Base-by-base conservation (phyloP, 1,284 basidiomycete genomes). In the Cerrena zonata region DNA sequence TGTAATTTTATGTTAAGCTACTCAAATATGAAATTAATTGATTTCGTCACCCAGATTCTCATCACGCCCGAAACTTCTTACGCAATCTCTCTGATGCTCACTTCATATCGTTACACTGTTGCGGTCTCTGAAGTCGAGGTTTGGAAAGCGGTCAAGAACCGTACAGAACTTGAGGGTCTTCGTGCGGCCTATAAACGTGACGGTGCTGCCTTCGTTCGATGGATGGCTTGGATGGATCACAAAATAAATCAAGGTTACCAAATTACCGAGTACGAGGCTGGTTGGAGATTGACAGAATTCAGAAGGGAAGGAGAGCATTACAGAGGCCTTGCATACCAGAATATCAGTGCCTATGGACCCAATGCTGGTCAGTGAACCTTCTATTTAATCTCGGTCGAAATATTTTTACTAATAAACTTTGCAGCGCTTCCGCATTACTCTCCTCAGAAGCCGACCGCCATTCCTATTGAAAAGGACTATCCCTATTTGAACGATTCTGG, bases 401-500 rank as follows among this genome's bases (percentile, higher is more conserved):
- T 19, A 30, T 3, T 38, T n/a, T 50, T 36, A 41, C 39, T 26
- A 45, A 30, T 37, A 0, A 36, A 39, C 47, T 27, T 45, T 55
- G n/a, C 49, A 70, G 95, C 95, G 21, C 72, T 95, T 34, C 93
- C 95, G 3, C 95, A 99, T 70, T 99, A 99, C 69, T 77, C 79
- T 0, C 93, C 96, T 0, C 79, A 80, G 51, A 84, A 87, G 61
- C 66, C 74, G n/a, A 77, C 73, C 18, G 89, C 89, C 25, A 69
- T 73, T 30, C 74, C 86, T 65, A 91, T 99, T 60, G 84, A 89
- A 56, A 74, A 80, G 34, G 77, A 86, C 5, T 79, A 83, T 1
- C 89, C 94, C 3, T 99, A 96, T 68, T 77, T 98, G 48, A 97
- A 94, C 61, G 91, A 94, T 67, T 91, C 91, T 30, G 92, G 91